These are phyloP conservation scores for sunflower (Helianthus annuus) DNA, from an alignment of 129 eudicot genomes.

Conservation along the genomic window DNA sequence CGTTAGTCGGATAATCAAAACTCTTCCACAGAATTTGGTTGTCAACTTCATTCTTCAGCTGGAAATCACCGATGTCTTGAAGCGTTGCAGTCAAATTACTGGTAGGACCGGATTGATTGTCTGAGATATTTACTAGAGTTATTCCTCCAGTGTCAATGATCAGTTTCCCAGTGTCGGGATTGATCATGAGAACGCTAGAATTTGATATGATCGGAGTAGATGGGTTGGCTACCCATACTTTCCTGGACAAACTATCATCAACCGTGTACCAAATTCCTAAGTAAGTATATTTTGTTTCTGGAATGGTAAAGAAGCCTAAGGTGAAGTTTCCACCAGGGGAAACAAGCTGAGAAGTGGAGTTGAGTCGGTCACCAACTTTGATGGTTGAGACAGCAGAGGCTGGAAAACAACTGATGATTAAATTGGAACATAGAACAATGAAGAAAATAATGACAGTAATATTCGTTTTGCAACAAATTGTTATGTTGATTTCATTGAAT, in stretches of 20 bases:
- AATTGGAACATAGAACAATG: conserved; percentile 2
- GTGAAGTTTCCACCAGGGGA: conserved; percentile 34
- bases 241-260: not conserved
- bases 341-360: conserved; percentile 20
- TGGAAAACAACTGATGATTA: conserved; percentile 16
- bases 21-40: too few relatives aligned
- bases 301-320: conserved; percentile 34
- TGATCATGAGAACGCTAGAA: conserved; percentile 26
- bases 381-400: conserved; percentile 12
- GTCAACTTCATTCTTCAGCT: too few relatives aligned
- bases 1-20: too few relatives aligned
- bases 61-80: too few relatives aligned
- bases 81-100: too few relatives aligned
- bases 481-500: too few relatives aligned
- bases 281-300: conserved; percentile 18
- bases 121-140: conserved; percentile 19
- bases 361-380: conserved; percentile 19
- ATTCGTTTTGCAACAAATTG: too few relatives aligned
- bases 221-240: conserved; percentile 48
- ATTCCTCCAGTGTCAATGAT: conserved; percentile 12
- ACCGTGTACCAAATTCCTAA: conserved; percentile 42
- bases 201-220: conserved; percentile 24
- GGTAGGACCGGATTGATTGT: not conserved
- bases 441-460: too few relatives aligned
- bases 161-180: conserved; percentile 25